These are phyloP conservation scores for Podaxis sp. DNA, from an alignment of 768 basidiomycete genomes.

Conservation along the genomic window DNA sequence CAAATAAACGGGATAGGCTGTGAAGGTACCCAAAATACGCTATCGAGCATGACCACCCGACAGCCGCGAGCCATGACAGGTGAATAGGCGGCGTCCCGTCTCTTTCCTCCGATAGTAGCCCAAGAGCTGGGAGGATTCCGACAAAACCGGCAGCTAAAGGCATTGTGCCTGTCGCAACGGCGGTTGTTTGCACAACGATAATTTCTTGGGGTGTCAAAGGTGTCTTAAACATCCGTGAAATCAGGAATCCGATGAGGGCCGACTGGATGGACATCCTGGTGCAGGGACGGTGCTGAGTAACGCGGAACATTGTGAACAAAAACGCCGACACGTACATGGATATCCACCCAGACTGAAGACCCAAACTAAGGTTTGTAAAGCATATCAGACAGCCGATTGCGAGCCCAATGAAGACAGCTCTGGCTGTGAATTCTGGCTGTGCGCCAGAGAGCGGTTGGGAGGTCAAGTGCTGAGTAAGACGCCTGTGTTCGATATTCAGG, in stretches of 20 bases:
- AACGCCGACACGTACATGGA: constrained; percentile 57
- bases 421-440: constrained; percentile 44
- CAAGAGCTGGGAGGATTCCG: constrained; percentile 89
- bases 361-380: constrained; percentile 90
- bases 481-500: background rate
- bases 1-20: background rate
- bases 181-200: constrained; percentile 92
- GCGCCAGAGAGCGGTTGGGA: constrained; percentile 19
- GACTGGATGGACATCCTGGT: constrained; percentile 94
- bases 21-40: constrained; percentile 84
- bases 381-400: constrained; percentile 85
- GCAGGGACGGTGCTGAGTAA: background rate
- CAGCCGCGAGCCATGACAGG: constrained; percentile 69
- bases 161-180: constrained; percentile 92
- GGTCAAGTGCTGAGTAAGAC: background rate
- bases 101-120: constrained; percentile 66
- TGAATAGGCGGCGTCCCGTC: constrained; percentile 79
- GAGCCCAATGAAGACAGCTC: constrained; percentile 76
- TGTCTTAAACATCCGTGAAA: constrained; percentile 71
- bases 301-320: background rate
- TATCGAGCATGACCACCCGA: constrained; percentile 87
- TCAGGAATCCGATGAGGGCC: constrained; percentile 85
- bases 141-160: constrained; percentile 86
- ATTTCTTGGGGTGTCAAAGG: constrained; percentile 90
- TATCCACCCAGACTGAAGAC: constrained; percentile 89